These are phyloP conservation scores for Aspergillus taichungensis DNA, from an alignment of 495 filamentous ascomycete species.

Conservation along the genomic window DNA sequence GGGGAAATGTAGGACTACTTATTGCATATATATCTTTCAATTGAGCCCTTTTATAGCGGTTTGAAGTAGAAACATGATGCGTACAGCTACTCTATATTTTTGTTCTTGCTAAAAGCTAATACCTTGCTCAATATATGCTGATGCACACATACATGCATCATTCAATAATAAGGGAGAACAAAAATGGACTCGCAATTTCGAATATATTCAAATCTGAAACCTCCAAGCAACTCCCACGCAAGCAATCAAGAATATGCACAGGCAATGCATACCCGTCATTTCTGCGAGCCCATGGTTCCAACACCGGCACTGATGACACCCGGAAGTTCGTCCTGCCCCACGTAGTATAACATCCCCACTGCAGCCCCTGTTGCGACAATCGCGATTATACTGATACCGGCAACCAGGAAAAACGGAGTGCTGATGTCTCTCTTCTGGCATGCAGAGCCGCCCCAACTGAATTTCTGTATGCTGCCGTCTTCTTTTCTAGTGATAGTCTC, in stretches of 20 bases:
- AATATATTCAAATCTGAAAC: too few relatives aligned
- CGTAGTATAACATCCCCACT: constrained; percentile 65
- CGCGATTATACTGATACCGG: constrained; percentile 56
- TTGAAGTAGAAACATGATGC: too few relatives aligned
- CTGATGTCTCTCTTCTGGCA: constrained; percentile 92
- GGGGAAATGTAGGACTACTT: too few relatives aligned
- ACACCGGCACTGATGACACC: constrained; percentile 85
- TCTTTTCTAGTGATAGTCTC: constrained; percentile 38
- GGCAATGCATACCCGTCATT: constrained; percentile 10
- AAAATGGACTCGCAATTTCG: too few relatives aligned
- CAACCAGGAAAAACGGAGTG: constrained; percentile 76
- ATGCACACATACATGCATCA: too few relatives aligned
- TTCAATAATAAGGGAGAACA: too few relatives aligned
- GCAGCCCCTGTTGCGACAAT: constrained; percentile 52
- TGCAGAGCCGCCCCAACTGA: constrained; percentile 69
- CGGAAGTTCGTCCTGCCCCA: constrained; percentile 73
- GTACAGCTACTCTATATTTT: too few relatives aligned
- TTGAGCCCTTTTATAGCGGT: too few relatives aligned
- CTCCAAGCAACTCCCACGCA: too few relatives aligned
- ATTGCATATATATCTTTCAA: too few relatives aligned
- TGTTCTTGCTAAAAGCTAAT: too few relatives aligned
- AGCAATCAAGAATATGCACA: neutral
- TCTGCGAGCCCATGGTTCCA: constrained; percentile 43
- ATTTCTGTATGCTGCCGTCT: constrained; percentile 40
- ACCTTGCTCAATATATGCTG: too few relatives aligned